Evolutionary conservation across 768 basidiomycete species (phyloP), one percentile per base, ranked within the genome.

Genomic region (Pilatotrama ljubarskyi): DNA sequence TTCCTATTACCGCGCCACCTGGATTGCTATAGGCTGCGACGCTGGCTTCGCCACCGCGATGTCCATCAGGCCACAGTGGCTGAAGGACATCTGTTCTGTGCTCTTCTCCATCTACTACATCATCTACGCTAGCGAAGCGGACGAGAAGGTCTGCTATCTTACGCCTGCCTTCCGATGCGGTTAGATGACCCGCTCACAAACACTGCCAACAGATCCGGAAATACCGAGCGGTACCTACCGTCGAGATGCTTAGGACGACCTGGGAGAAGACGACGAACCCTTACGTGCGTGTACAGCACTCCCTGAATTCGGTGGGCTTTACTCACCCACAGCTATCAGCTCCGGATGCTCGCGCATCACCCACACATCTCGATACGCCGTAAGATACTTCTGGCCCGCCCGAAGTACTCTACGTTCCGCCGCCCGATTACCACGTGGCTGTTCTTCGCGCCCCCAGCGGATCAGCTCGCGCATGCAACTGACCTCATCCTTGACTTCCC

Each of bases 181-280:
- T n/a, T n/a, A 6, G 29, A 18, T n/a, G 20, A 20, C 24, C 44
- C 37, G 38, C 38, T 56, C 14, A 18, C 56, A n/a, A 32, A 32
- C 55, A 17, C 22, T 14, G 26, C 46, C 25, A 32, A 36, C 69
- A 98, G 95, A 83, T 99, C 52, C 89, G 95, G 58, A 84, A 87
- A 58, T 98, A 91, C 71, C 82, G 97, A 68, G 94, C 96, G 22
- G 85, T 95, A 0, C 95, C 94, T 48, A 97, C 96, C 0, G 88
- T 98, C 22, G 96, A 99, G 76, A 94, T 98, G 90, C 82, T 99
- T 22, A 86, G 97, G 2, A 80, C 84, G 17, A 98, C 94, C 22
- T 99, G 97, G 97, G 95, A 96, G 74, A 99, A 99, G 79, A 93
- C 93, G 0, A 81, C 82, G 1, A 96, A 98, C 74, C 97, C 95